Evolutionary conservation across 2,329 filamentous ascomycete genomes (phyloP), one percentile per base, ranked within the genome.

Genomic region (Hypomyces perniciosus): DNA sequence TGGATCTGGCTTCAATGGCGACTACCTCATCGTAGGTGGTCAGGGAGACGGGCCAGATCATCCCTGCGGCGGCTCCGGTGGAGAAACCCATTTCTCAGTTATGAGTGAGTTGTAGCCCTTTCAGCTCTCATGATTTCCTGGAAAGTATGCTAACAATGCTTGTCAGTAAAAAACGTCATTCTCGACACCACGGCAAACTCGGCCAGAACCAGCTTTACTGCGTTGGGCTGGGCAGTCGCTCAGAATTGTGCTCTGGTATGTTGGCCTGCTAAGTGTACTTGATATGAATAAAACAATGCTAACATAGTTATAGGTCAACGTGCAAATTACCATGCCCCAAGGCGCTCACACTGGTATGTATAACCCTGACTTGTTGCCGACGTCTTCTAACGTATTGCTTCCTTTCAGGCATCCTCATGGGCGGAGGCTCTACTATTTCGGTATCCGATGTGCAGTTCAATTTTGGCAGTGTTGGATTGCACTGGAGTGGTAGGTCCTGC

Each of bases 1-100:
- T 5, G 68, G 79, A 1, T 65, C 82, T 13, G 71, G 73, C 57
- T 95, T 95, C 64, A 58, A 75, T 5, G 90, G 90, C 39, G 30
- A 57, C 48, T 53, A 54, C 30, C 54, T 57, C 7, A 45, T 57
- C 30, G 54, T 56, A 2, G 56, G 54, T 42, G 56, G 56, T 20
- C 54, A 57, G 40, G 56, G 50, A 12, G 52, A 56, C 33, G 54
- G 52, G 10, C 3, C 4, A n/a, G n/a, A 31, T 30, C 52, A 39
- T 8, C 56, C 56, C 27, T 48, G 49, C 13, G 42, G 53, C n/a
- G 56, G 55, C 27, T 57, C 29, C 9, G 53, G 51, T 31, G 56
- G 56, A 39, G 56, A 58, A 50, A 57, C 55, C 8, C 56, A 58
- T 26, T 58, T 58, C 46, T 58, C 56, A 13, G 49, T 53, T 26